These are phyloP conservation scores for Erythrophleum fordii DNA, from an alignment of 306 rosid species.

Conservation along the genomic window DNA sequence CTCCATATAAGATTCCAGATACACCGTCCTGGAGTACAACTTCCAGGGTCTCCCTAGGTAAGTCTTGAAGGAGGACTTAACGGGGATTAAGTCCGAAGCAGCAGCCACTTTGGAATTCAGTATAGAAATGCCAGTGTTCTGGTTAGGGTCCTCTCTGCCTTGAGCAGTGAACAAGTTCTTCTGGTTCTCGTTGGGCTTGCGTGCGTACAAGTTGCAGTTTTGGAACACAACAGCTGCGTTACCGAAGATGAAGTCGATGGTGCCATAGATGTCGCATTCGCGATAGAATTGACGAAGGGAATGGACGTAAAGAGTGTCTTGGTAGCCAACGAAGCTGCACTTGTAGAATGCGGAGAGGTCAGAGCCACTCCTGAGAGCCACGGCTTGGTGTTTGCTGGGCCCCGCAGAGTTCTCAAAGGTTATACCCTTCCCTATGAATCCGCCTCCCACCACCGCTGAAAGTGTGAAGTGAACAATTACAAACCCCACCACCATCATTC, in stretches of 20 bases:
- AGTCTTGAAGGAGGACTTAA: conserved; percentile 49
- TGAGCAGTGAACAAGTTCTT: conserved; percentile 83
- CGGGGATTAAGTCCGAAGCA: conserved; percentile 60
- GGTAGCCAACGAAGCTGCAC: conserved; percentile 87
- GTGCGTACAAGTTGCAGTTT: conserved; percentile 75
- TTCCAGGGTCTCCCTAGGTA: conserved; percentile 89
- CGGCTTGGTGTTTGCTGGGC: conserved; percentile 88
- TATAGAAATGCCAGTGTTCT: conserved; percentile 82
- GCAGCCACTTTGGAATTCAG: conserved; percentile 70
- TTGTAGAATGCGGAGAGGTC: conserved; percentile 75
- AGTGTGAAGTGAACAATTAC: not conserved
- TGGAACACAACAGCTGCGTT: conserved; percentile 78
- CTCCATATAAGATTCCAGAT: conserved; percentile 52
- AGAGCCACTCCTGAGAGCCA: conserved; percentile 70
- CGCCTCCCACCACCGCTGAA: conserved; percentile 71
- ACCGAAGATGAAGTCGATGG: conserved; percentile 84
- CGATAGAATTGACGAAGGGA: conserved; percentile 88
- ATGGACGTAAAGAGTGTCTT: conserved; percentile 87
- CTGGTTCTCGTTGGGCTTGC: conserved; percentile 67
- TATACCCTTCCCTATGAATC: conserved; percentile 84
- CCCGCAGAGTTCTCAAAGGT: conserved; percentile 88
- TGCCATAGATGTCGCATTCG: conserved; percentile 82
- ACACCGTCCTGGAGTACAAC: conserved; percentile 69
- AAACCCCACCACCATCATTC: not conserved
- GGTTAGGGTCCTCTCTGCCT: conserved; percentile 82